A percentile compares a stretch with the other conserved stretches of the same genome.
phyloP scores from a whole-genome alignment of 2,329 filamentous ascomycete species.

The Penicillium sp. region DNA sequence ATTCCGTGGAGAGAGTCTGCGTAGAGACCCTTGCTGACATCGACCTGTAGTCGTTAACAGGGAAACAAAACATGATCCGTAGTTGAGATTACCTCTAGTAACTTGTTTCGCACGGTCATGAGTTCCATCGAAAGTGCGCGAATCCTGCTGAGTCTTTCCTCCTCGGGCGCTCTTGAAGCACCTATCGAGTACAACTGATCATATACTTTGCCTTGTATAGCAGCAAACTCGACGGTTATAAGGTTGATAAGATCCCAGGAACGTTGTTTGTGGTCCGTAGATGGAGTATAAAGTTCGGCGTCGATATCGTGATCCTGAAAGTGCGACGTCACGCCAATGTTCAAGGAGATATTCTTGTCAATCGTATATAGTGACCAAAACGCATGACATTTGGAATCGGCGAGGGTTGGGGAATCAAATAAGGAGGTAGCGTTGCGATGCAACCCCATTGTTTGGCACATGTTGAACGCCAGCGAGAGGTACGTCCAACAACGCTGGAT shows the following conservation, averaged over 20 bases:
- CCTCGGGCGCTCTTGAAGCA: conserved; percentile 23
- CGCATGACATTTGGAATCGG: conserved; percentile 29
- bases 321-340: conserved; percentile 30
- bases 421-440: conserved; percentile 26
- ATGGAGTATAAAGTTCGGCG: conserved; percentile 25
- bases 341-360: conserved; percentile 34
- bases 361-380: conserved; percentile 35
- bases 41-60: conserved; percentile 22
- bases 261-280: conserved; percentile 21
- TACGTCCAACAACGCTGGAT: conserved; percentile 33
- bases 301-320: conserved; percentile 37
- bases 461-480: conserved; percentile 31
- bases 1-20: conserved; percentile 32
- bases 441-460: conserved; percentile 29
- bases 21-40: conserved; percentile 30
- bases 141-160: conserved; percentile 23
- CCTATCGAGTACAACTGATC: conserved; percentile 31
- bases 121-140: conserved; percentile 29
- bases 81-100: conserved; percentile 24
- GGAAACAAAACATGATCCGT: neutral
- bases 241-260: conserved; percentile 33
- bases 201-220: conserved; percentile 31
- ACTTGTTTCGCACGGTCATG: conserved; percentile 28
- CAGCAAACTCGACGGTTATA: conserved; percentile 28
- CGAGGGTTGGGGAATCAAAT: conserved; percentile 20